Evolutionary conservation across 257 asterid genomes (phyloP), one percentile per base, ranked within the genome.

Genomic region (Fraxinus cuspidata): DNA sequence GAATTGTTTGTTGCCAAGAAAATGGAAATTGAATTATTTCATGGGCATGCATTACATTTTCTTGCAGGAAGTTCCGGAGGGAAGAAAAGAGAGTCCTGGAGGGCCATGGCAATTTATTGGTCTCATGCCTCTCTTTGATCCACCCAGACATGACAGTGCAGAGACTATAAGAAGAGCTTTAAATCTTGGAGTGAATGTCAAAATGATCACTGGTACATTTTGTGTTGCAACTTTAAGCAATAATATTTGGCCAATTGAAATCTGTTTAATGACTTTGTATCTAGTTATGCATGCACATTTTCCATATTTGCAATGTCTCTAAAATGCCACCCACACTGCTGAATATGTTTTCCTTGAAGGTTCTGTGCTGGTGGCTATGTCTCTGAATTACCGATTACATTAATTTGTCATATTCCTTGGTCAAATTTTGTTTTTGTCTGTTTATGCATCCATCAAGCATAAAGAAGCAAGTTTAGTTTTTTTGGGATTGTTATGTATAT

Each of bases 111-210:
- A 90, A 75, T 92, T 94, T 81, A 78, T 87, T 83, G 98, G 92
- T 77, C 96, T 94, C 76, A 85, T 94, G 96, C 98, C 98, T 74
- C 93, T 94, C 13, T 92, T 90, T 34, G 98, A 94, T 84, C 98
- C 98, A 72, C 98, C 98, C 23, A 88, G 97, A 85, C 97, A 91
- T 21, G 98, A 94, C 77, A 94, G 97, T 85, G 98, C 97, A 18
- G 97, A 90, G 77, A 94, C 98, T 70, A 94, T 94, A 75, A 85
- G 86, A 75, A 86, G 97, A 79, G 98, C 98, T 28, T 80, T 94
- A 38, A 84, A 89, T 84, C 98, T 94, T 75, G 98, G 98, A 80
- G 97, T 92, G 34, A 91, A 92, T 80, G 97, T 94, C 63, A 94
- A 94, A 85, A 92, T 94, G 98, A 92, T 94, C 71, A 94, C 98